These are phyloP conservation scores for Diospyros lotus DNA, from an alignment of 148 eudicot genomes.

Conservation along the genomic window DNA sequence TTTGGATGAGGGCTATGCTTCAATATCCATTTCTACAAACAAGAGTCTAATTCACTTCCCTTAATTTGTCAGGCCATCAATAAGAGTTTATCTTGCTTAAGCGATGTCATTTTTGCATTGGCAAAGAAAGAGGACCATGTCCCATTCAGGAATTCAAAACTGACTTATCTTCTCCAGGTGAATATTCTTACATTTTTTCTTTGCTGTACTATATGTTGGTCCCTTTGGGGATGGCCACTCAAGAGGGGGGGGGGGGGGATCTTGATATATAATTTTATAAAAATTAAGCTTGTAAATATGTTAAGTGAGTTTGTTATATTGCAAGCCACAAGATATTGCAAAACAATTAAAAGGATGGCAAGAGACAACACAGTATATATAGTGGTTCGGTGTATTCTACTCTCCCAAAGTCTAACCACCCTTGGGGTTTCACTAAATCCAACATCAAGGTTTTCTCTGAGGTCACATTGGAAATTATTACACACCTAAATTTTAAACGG, in stretches of 20 bases:
- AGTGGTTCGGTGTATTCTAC: too few species aligned
- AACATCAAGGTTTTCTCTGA: too few species aligned
- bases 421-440: too few species aligned
- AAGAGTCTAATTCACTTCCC: conserved; percentile 8
- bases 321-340: too few species aligned
- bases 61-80: conserved; percentile 50
- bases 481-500: too few species aligned
- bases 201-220: background rate
- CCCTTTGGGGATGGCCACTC: background rate
- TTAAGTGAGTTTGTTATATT: too few species aligned
- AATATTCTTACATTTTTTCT: background rate
- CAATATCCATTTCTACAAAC: background rate
- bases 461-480: too few species aligned
- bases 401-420: too few species aligned
- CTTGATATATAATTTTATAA: background rate
- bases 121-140: conserved; percentile 85
- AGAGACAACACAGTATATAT: too few species aligned
- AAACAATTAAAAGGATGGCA: too few species aligned
- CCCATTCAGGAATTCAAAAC: conserved; percentile 75
- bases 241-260: too few species aligned
- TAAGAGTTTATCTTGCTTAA: conserved; percentile 66
- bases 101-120: conserved; percentile 66
- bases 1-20: background rate
- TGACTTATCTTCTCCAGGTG: conserved; percentile 78
- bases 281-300: too few species aligned